Evolutionary conservation across 768 basidiomycete species (phyloP).

Genomic region (Kwoniella shandongensis): DNA sequence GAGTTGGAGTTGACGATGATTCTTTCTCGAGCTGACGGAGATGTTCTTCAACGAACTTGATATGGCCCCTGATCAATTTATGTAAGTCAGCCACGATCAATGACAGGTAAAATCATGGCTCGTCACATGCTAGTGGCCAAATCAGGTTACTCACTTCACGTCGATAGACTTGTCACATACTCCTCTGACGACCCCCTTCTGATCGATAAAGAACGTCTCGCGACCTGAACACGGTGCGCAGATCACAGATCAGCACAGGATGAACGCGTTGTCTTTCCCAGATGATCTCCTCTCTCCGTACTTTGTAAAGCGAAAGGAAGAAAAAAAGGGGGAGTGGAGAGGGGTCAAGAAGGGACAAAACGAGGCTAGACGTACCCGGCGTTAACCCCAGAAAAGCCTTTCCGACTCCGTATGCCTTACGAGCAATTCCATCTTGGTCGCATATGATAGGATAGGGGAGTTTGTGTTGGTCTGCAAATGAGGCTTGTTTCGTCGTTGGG

Average conservation of each 20-base stretch:
- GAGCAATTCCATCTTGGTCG: conserved; percentile 64
- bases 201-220: conserved; percentile 75
- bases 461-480: conserved; percentile 63
- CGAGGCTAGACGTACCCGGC: conserved; percentile 53
- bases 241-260: too few species aligned
- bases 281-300: too few species aligned
- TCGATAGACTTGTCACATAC: conserved; percentile 40
- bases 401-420: conserved; percentile 67
- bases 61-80: conserved; percentile 59
- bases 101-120: too few species aligned
- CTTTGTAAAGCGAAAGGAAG: too few species aligned
- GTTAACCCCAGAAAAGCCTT: conserved; percentile 68
- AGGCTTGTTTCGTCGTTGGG: conserved; percentile 68
- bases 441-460: conserved; percentile 70
- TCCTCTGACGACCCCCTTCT: conserved; percentile 66
- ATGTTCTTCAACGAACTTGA: conserved; percentile 70
- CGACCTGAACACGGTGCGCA: too few species aligned
- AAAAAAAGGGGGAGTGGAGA: too few species aligned
- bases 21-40: conserved; percentile 48
- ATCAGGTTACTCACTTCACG: conserved; percentile 11
- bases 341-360: too few species aligned
- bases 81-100: too few species aligned
- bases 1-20: neutral
- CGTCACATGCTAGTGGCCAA: conserved; percentile 7
- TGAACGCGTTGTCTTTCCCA: too few species aligned